Conservation (phyloP, 768 basidiomycete species). For the Panus rudis region DNA sequence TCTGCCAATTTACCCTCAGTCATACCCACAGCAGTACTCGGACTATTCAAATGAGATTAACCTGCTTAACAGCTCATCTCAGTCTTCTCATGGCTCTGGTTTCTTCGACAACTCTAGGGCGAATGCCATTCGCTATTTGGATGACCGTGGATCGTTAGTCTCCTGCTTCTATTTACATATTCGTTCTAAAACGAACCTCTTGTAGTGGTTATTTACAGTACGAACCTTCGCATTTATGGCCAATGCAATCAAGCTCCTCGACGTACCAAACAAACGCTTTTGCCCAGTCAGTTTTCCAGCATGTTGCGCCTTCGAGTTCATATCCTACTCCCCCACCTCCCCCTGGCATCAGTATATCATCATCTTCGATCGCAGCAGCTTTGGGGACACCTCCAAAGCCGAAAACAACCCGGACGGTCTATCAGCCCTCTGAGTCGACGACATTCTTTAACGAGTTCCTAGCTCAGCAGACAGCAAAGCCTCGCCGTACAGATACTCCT, state of each 20-base stretch:
- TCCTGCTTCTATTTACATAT: no score
- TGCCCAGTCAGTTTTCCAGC: slow-evolving; percentile 61
- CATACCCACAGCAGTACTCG: slow-evolving; percentile 49
- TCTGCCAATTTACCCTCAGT: slow-evolving; percentile 19
- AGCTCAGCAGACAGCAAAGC: slow-evolving; percentile 43
- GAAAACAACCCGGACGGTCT: slow-evolving; percentile 25
- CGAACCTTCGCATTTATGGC: slow-evolving; percentile 38
- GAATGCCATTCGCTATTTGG: no score
- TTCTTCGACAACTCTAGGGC: neutral
- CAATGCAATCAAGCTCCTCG: slow-evolving; percentile 35
- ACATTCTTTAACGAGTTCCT: slow-evolving; percentile 65
- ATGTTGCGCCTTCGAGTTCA: slow-evolving; percentile 47
- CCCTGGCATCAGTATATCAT: slow-evolving; percentile 54
- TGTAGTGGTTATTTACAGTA: slow-evolving; percentile 41
- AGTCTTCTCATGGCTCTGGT: no score
- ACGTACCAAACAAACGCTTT: slow-evolving; percentile 50
- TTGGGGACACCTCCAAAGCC: slow-evolving; percentile 41
- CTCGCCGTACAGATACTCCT: slow-evolving; percentile 6
- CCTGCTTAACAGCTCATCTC: slow-evolving; percentile 22
- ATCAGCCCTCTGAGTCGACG: slow-evolving; percentile 51
- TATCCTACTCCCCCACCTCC: slow-evolving; percentile 72
- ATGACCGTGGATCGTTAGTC: no score
- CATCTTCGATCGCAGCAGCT: slow-evolving; percentile 72
- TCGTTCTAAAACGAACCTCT: no score
- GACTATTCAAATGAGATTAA: slow-evolving; percentile 60